A percentile compares a stretch with the other conserved stretches of the same genome.
Conservation (phyloP, 1,139 yeast genomes). For the Kurtzmaniella quercitrusa region DNA sequence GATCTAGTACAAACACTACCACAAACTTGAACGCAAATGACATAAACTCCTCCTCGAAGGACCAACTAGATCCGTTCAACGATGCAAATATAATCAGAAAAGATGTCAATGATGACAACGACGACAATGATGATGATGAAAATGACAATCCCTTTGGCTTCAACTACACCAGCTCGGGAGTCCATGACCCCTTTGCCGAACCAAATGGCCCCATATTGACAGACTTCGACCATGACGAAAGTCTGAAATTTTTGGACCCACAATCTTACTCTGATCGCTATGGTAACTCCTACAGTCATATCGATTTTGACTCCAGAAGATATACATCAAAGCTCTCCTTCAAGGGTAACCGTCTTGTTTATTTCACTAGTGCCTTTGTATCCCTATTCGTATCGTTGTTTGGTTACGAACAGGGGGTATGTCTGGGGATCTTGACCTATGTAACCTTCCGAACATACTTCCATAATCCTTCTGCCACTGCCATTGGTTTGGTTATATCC, state of each 20-base stretch:
- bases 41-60: not conserved
- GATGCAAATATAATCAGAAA: no score
- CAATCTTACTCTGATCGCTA: conserved; percentile 20
- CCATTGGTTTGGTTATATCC: conserved; percentile 48
- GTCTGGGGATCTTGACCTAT: conserved; percentile 66
- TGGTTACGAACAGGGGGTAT: conserved; percentile 91
- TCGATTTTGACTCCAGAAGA: conserved; percentile 33
- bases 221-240: not conserved
- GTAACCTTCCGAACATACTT: conserved; percentile 42
- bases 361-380: conserved; percentile 78
- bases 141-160: not conserved
- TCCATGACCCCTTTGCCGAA: not conserved
- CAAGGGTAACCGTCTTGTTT: conserved; percentile 46
- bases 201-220: not conserved
- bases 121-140: not conserved
- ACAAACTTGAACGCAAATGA: no score
- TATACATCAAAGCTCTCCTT: conserved; percentile 31
- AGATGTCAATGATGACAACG: no score
- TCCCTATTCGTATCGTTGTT: conserved; percentile 79
- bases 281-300: conserved; percentile 34
- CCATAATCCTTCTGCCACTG: conserved; percentile 40
- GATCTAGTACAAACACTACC: no score
- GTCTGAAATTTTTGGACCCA: not conserved
- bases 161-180: not conserved
- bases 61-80: not conserved